Evolutionary conservation across 2,329 filamentous ascomycete species (phyloP), one percentile per base, ranked within the genome.

Genomic region (Colletotrichum simmondsii): DNA sequence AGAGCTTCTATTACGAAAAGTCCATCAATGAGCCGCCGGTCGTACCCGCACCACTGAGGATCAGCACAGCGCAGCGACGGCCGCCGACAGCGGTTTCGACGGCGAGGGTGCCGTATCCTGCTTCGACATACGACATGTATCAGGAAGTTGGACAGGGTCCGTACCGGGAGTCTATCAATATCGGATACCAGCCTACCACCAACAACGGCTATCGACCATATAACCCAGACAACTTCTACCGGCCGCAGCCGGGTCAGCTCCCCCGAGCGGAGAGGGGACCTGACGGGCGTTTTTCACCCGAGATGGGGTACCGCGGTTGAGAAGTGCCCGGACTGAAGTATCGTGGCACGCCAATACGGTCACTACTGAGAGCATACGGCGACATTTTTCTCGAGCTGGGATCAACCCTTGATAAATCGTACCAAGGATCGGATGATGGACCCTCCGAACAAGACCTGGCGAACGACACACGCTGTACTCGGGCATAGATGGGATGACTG

Each of bases 201-300:
- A 67, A 67, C 3, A 73, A 65, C 22, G 71, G 71, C 3, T 73
- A 56, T 28, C 71, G 61, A 24, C 71, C 71, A 8, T 65, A 72
- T 14, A 70, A 56, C 26, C 60, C 60, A 10, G 56, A 65, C 32
- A 52, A 16, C 24, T 59, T 68, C 12, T 72, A 68, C 22, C 65
- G 46, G 16, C 37, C 66, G 14, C 46, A 30, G 26, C 64, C 60
- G 19, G 72, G 74, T 2, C 66, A 68, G 2, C 24, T 75, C 6
- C 74, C 74, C 7, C 53, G 72, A 30, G 74, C 72, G 1, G 68
- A 75, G 16, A 53, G 68, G 26, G 72, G 62, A 14, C 58, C 74
- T 10, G 72, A 74, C 2, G 72, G 74, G 19, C 65, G 72, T 11
- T 75, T 65, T 22, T 56, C 32, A 24, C 62, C 62, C 6, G 62